These are phyloP conservation scores for Suhomyces pyralidae DNA, from an alignment of 805 yeast species.

Conservation along the genomic window DNA sequence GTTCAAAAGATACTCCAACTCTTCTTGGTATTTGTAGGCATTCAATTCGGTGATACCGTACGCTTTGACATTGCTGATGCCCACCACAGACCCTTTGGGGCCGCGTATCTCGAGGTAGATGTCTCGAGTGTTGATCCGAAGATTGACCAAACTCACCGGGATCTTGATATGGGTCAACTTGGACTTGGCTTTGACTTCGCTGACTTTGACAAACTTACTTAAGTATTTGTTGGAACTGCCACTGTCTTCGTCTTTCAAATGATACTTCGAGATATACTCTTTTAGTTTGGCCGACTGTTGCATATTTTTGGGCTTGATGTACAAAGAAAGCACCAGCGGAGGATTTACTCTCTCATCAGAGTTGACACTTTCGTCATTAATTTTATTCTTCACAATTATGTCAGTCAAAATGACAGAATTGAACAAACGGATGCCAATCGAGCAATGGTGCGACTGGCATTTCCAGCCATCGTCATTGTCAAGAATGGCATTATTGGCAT, in stretches of 20 bases:
- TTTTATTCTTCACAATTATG: slow-evolving; percentile 22
- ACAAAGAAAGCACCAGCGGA: slow-evolving; percentile 23
- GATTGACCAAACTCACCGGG: slow-evolving; percentile 33
- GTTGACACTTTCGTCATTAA: neutral
- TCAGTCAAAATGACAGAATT: slow-evolving; percentile 35
- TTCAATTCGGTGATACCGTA: slow-evolving; percentile 31
- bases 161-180: slow-evolving; percentile 26
- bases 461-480: slow-evolving; percentile 36
- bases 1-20: slow-evolving; percentile 17
- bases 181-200: slow-evolving; percentile 16
- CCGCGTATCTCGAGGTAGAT: slow-evolving; percentile 27
- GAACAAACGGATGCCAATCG: slow-evolving; percentile 35
- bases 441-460: slow-evolving; percentile 27
- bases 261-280: slow-evolving; percentile 14
- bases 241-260: neutral
- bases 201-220: slow-evolving; percentile 29
- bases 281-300: slow-evolving; percentile 15
- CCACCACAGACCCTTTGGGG: slow-evolving; percentile 3
- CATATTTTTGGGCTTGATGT: slow-evolving; percentile 26
- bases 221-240: slow-evolving; percentile 22
- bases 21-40: slow-evolving; percentile 21
- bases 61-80: slow-evolving; percentile 21
- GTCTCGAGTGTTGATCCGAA: slow-evolving; percentile 30
- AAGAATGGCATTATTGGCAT: slow-evolving; percentile 38
- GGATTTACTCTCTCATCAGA: slow-evolving; percentile 3